These are phyloP conservation scores for Hypoxylon cercidicola DNA, from an alignment of 495 filamentous ascomycete species.

Conservation along the genomic window DNA sequence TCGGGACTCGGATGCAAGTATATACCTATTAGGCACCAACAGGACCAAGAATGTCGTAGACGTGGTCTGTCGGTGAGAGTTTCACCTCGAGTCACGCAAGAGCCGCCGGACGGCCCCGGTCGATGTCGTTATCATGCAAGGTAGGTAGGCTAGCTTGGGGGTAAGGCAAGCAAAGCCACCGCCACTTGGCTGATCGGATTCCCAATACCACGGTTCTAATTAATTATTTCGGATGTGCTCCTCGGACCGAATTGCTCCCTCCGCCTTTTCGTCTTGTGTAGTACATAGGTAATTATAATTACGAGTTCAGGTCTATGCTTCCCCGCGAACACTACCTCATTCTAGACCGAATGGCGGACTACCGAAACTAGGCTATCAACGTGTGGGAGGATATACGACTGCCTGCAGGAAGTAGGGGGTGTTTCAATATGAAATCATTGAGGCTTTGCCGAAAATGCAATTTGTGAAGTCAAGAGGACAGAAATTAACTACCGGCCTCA, in stretches of 20 bases:
- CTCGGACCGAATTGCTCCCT: neutral
- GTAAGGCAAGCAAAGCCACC: neutral
- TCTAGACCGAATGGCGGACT: neutral
- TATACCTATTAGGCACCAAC: neutral
- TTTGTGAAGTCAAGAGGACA: neutral
- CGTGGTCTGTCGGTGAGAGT: slow-evolving; percentile 6
- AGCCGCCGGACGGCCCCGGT: slow-evolving; percentile 2
- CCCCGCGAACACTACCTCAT: neutral
- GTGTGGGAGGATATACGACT: neutral
- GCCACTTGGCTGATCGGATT: slow-evolving; percentile 5
- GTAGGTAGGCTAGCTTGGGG: neutral
- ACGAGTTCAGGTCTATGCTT: neutral
- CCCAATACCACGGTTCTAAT: slow-evolving; percentile 7
- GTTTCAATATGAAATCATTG: neutral
- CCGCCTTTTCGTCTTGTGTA: neutral
- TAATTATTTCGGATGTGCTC: neutral
- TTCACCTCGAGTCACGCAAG: neutral
- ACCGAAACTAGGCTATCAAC: neutral
- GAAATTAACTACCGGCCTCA: too few relatives aligned
- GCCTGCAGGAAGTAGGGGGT: neutral
- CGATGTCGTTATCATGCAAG: neutral
- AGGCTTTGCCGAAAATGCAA: neutral
- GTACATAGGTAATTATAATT: neutral
- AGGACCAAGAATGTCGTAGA: neutral
- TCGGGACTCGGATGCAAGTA: neutral